Evolutionary conservation across 148 eudicot genomes (phyloP).

Genomic region (Pouteria glomerata): DNA sequence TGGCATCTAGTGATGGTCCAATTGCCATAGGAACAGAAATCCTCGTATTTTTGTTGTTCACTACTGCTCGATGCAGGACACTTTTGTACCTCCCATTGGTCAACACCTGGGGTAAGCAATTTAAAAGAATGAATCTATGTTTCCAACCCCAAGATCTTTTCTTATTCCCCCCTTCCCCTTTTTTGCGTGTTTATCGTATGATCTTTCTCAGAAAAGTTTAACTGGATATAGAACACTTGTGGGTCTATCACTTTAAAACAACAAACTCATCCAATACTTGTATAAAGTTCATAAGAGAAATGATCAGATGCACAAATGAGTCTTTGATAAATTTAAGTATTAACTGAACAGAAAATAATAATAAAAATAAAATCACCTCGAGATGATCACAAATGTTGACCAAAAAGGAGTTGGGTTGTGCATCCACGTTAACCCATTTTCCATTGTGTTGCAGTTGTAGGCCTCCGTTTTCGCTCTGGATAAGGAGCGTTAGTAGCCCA

Average conservation of each 20-base stretch:
- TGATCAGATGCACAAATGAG: too few species aligned
- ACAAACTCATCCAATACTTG: too few species aligned
- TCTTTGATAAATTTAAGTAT: too few species aligned
- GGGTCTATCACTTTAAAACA: too few species aligned
- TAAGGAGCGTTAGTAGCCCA: constrained; percentile 27
- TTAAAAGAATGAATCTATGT: neutral
- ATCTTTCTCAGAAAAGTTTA: too few species aligned
- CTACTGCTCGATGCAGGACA: constrained; percentile 22
- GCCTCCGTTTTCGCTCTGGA: constrained; percentile 22
- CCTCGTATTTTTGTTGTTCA: constrained; percentile 24
- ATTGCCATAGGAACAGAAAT: constrained; percentile 20
- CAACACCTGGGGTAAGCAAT: constrained; percentile 12
- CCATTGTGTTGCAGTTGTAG: constrained; percentile 21
- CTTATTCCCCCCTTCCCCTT: too few species aligned
- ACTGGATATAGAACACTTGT: too few species aligned
- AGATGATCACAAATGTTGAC: constrained; percentile 34
- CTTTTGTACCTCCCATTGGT: constrained; percentile 37
- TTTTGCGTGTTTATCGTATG: too few species aligned
- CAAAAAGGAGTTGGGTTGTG: constrained; percentile 27
- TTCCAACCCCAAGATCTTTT: neutral
- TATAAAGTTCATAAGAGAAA: too few species aligned
- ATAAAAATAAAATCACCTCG: constrained; percentile 16
- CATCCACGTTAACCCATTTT: constrained; percentile 23
- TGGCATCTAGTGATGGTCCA: constrained; percentile 25
- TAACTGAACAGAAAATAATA: too few species aligned